These are phyloP conservation scores for Chimonanthus praecox DNA, from an alignment of 164 flowering plant species.

Conservation along the genomic window DNA sequence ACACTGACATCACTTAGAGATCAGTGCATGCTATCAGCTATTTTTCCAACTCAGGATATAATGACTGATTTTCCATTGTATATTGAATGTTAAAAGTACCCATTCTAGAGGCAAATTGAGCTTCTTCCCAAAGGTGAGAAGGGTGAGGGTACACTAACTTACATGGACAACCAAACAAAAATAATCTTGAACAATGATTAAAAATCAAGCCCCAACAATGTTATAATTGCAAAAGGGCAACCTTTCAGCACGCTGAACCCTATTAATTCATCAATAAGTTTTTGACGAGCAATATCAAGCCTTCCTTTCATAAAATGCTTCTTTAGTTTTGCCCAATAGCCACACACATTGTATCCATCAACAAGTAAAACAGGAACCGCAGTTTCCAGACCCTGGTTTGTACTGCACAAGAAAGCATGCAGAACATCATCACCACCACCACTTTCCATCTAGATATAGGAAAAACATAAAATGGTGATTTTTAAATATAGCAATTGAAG, in stretches of 20 bases:
- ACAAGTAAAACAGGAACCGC: conserved; percentile 93
- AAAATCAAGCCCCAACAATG: neutral
- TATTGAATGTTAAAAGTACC: neutral
- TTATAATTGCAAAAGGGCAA: conserved; percentile 20
- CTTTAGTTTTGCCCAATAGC: conserved; percentile 89
- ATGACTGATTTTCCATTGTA: neutral
- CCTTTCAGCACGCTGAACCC: conserved; percentile 76
- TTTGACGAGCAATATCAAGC: conserved; percentile 86
- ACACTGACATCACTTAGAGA: neutral
- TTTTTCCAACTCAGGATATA: neutral
- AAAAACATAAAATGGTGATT: neutral
- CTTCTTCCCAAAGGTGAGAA: neutral
- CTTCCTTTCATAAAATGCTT: conserved; percentile 83
- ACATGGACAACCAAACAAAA: neutral
- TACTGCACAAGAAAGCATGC: conserved; percentile 36
- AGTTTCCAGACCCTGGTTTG: conserved; percentile 62
- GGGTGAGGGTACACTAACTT: neutral
- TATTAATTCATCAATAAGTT: conserved; percentile 81
- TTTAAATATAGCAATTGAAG: neutral
- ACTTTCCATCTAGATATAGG: neutral
- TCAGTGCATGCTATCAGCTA: neutral
- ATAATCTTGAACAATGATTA: neutral
- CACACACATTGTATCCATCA: conserved; percentile 98
- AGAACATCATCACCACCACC: neutral
- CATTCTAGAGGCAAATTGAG: neutral